Conservation (phyloP, 1,284 basidiomycete species). For the Trichosporon faecale region DNA sequence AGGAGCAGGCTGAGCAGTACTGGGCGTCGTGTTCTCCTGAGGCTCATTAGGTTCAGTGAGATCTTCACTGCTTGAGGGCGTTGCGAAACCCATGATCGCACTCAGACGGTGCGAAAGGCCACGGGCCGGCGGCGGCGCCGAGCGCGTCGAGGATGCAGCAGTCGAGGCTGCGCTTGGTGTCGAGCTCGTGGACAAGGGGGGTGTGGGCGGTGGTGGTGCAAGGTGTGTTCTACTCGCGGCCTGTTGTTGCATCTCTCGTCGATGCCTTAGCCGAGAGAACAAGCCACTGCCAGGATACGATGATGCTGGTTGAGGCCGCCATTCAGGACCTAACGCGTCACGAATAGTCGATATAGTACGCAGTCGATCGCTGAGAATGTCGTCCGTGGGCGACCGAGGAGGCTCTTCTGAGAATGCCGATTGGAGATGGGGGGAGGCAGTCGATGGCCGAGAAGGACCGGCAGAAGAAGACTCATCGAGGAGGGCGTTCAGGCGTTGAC, state of each 20-base stretch:
- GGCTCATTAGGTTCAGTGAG: neutral
- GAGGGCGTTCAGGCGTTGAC: neutral
- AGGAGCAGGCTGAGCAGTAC: neutral
- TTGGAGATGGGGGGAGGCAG: neutral
- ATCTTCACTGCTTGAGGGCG: conserved; percentile 14
- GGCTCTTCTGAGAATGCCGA: neutral
- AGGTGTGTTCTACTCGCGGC: conserved; percentile 2
- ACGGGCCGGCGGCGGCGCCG: neutral
- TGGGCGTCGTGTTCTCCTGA: neutral
- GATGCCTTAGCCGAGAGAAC: conserved; percentile 1
- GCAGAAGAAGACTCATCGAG: neutral
- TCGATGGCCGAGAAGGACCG: neutral
- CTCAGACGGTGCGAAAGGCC: conserved; percentile 22
- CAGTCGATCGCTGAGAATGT: conserved; percentile 34
- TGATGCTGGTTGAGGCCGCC: conserved; percentile 2
- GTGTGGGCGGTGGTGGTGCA: conserved; percentile 9
- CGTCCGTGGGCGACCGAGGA: conserved; percentile 28
- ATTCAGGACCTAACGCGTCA: conserved; percentile 27
- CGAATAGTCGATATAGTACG: conserved; percentile 35
- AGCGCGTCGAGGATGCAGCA: neutral
- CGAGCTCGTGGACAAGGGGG: conserved; percentile 3
- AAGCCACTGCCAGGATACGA: neutral
- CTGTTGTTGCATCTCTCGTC: conserved; percentile 3
- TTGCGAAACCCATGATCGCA: conserved; percentile 27
- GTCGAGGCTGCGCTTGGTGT: neutral